Evolutionary conservation across 83 land plant genomes (phyloP), one percentile per base, ranked within the genome.

Genomic region (Diphasiastrum complanatum): DNA sequence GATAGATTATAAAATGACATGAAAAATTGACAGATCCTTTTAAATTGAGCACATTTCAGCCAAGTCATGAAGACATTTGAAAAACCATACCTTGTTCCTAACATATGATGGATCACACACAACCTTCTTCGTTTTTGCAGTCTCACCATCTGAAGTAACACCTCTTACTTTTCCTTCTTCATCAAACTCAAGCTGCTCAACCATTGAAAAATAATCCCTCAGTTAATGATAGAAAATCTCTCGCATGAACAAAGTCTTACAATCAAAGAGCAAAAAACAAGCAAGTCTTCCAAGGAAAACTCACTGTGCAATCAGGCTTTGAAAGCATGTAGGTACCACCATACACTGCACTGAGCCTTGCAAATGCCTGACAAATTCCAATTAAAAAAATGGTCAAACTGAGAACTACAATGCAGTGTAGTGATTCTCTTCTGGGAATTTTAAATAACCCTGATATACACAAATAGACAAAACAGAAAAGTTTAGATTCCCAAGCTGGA

Each of bases 281-380:
- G 19, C 52, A 49, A 18, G 52, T 32, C 33, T 0, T 64, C 12
- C 25, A 60, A 45, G 19, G 52, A 54, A 35, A 41, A 37, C 2
- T 16, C 76, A 90, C 97, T 92, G 85, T 90, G 85, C 97, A 90
- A 57, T 84, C 84, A 55, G 97, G 89, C 47, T 90, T 90, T 49
- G 81, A 77, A 34, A 90, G 79, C 97, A 90, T 90, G 68, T 90
- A 90, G 11, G 93, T 90, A 14, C 97, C 97, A 70, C 97, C 93
- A 74, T 90, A 90, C 28, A 88, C 95, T 23, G 90, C 90, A 80
- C 95, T 88, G 19, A 90, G 74, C 25, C 97, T 79, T 41, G 97
- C 92, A 82, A 90, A 90, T 40, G 82, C 97, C 97, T 86, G 73
- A 14, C 10, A 14, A 49, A 19, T 8, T 49, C 12, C 12, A 49